phyloP scores from a whole-genome alignment of 2,329 filamentous ascomycete genomes.

The Corynespora cassiicola region DNA sequence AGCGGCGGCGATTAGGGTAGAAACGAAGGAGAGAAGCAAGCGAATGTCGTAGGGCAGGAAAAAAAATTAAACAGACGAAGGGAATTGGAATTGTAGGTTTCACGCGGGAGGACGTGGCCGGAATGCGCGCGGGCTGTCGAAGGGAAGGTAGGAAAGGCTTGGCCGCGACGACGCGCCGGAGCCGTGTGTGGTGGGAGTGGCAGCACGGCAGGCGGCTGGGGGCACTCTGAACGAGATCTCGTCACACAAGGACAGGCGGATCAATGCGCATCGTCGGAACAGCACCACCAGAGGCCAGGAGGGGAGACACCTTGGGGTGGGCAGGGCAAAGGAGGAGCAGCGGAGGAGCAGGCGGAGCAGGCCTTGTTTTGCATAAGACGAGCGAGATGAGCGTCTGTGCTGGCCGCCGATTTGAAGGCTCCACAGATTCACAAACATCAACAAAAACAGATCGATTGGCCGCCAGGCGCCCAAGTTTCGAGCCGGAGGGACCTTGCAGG shows the following conservation, averaged over 20 bases:
- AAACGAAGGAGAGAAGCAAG: slow-evolving; percentile 6
- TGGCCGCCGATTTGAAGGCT: slow-evolving; percentile 4
- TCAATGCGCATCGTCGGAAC: slow-evolving; percentile 35
- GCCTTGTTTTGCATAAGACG: slow-evolving; percentile 35
- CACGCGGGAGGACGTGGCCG: slow-evolving; percentile 21
- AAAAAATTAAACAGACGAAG: slow-evolving; percentile 13
- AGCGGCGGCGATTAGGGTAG: slow-evolving; percentile 6
- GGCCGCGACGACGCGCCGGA: slow-evolving; percentile 30
- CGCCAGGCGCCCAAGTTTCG: too few relatives aligned
- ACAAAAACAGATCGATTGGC: slow-evolving; percentile 22
- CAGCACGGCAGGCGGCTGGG: slow-evolving; percentile 28
- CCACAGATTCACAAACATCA: slow-evolving; percentile 13
- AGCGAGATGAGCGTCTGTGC: slow-evolving; percentile 22
- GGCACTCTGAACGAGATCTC: slow-evolving; percentile 33
- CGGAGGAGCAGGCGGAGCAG: slow-evolving; percentile 23
- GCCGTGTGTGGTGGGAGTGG: slow-evolving; percentile 21
- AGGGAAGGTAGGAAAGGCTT: slow-evolving; percentile 21
- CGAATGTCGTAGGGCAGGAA: slow-evolving; percentile 3
- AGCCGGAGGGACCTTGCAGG: too few relatives aligned
- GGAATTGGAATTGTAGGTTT: slow-evolving; percentile 21
- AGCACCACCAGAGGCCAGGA: slow-evolving; percentile 37
- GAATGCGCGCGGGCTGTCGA: slow-evolving; percentile 19
- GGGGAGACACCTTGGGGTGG: slow-evolving; percentile 32
- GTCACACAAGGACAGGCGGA: slow-evolving; percentile 29
- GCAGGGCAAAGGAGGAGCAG: slow-evolving; percentile 24